Percentiles rank a stretch among this genome's conserved stretches.
Evolutionary conservation across 352 stramenopile species (phyloP).

Genomic region (Globisporangium okanoganense): DNA sequence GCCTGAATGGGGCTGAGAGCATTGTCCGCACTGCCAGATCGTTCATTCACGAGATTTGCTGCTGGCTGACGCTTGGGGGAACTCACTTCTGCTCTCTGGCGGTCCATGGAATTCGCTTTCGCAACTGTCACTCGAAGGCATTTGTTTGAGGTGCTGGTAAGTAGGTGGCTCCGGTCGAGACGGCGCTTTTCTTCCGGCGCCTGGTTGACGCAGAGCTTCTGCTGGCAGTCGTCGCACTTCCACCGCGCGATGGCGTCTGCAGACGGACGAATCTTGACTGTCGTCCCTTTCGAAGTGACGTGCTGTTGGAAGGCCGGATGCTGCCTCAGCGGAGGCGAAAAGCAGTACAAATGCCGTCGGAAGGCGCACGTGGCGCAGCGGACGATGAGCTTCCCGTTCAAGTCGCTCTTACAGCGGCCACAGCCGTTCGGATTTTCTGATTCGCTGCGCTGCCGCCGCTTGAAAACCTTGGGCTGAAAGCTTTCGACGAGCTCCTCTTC

Average conservation of each 20-base stretch:
- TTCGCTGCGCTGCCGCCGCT: background rate
- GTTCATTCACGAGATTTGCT: background rate
- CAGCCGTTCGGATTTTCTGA: conserved; percentile 17
- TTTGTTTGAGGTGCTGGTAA: background rate
- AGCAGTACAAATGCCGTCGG: conserved; percentile 66
- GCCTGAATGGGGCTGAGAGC: background rate
- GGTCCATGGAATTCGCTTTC: background rate
- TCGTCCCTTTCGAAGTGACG: conserved; percentile 1
- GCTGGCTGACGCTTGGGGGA: background rate
- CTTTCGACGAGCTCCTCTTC: too few species aligned
- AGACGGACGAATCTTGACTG: conserved; percentile 7
- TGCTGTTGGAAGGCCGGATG: conserved; percentile 36
- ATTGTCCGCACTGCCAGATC: background rate
- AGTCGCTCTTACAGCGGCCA: conserved; percentile 52
- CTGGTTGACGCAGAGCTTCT: background rate
- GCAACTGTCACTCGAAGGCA: background rate
- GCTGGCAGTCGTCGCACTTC: conserved; percentile 23
- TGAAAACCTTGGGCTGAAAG: background rate
- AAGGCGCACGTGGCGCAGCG: conserved; percentile 45
- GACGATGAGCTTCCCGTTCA: conserved; percentile 65
- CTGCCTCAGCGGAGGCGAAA: conserved; percentile 53
- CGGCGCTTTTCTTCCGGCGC: background rate
- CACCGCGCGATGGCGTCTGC: conserved; percentile 18
- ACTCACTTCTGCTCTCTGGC: background rate
- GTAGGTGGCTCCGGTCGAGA: background rate